Percentiles rank a stretch among this genome's conserved stretches.
phyloP scores from a whole-genome alignment of 148 eudicot species.

The Gaultheria prostrata region DNA sequence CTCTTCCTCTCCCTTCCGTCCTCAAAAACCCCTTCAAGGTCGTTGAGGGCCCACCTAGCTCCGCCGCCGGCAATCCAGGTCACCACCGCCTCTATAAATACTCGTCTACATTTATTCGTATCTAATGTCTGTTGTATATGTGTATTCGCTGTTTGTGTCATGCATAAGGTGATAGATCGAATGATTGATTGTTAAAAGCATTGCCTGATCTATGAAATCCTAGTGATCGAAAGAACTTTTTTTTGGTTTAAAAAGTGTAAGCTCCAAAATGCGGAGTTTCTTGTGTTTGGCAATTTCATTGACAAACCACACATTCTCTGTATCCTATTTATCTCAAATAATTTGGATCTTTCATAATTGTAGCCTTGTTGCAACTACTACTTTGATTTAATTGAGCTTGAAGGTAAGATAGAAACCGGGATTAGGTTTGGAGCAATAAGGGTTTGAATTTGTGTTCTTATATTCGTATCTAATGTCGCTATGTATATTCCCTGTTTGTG shows the following conservation, averaged over 20 bases:
- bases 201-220: slow-evolving; percentile 10
- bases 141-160: neutral
- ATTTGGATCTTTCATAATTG: too few relatives aligned
- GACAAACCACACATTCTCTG: too few relatives aligned
- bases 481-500: neutral
- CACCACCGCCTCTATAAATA: neutral
- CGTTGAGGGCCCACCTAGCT: slow-evolving; percentile 79
- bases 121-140: neutral
- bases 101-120: neutral
- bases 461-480: neutral
- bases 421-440: too few relatives aligned
- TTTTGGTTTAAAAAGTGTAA: neutral
- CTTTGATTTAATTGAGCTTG: too few relatives aligned
- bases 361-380: too few relatives aligned
- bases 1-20: slow-evolving; percentile 79
- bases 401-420: too few relatives aligned
- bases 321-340: too few relatives aligned
- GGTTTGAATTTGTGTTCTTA: too few relatives aligned
- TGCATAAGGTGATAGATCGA: neutral
- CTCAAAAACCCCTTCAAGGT: slow-evolving; percentile 54
- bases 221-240: neutral
- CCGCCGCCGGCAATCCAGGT: slow-evolving; percentile 99
- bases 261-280: too few relatives aligned
- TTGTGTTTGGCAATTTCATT: too few relatives aligned
- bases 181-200: neutral